Base-by-base conservation (phyloP, 352 stramenopile genomes). In the Thalassiosira ordinaria region DNA sequence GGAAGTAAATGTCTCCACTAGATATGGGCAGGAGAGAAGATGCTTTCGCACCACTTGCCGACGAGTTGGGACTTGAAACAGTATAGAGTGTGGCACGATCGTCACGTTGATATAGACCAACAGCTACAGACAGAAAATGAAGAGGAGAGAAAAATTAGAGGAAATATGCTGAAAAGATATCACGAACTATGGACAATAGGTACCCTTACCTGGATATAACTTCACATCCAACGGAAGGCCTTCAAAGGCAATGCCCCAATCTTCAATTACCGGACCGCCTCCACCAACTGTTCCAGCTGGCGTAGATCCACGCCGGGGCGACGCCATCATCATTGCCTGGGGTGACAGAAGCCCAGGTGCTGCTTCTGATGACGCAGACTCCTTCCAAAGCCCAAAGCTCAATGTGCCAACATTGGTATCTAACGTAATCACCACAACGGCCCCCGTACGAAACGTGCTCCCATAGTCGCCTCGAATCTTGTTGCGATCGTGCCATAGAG, bases 401-500 rank as follows among this genome's bases (percentile, higher is more conserved):
- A 94, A 57, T 24, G 89, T 94, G 20, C 89, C 89, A 46, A 81
- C 71, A 85, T 92, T 85, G 24, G 89, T 94, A 85, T 94, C 89
- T 26, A 94, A 71, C 16, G 86, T 93, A n/a, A 92, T 67, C 57
- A 94, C 81, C 35, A 94, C 84, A 6, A 82, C 85, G 31, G 88
- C 87, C 1, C 89, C 89, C 35, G 89, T 92, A 31, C 89, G 71
- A 65, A 94, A 89, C 14, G 85, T 89, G 4, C 74, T 53, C n/a
- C 89, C 89, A 73, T 93, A 94, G 57, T 94, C 88, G 33, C 86
- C 86, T 24, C 88, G 80, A 55, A 93, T 87, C 63, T 88, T 98
- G 66, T 96, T 97, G 22, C 97, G 91, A 70, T 98, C 97, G 76
- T 99, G 98, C 82, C 98, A 99, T 13, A 99, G 85, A n/a, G 97